Base-by-base conservation (phyloP, 192 early-diverging fungal species). In the Allomyces macrogynus region DNA sequence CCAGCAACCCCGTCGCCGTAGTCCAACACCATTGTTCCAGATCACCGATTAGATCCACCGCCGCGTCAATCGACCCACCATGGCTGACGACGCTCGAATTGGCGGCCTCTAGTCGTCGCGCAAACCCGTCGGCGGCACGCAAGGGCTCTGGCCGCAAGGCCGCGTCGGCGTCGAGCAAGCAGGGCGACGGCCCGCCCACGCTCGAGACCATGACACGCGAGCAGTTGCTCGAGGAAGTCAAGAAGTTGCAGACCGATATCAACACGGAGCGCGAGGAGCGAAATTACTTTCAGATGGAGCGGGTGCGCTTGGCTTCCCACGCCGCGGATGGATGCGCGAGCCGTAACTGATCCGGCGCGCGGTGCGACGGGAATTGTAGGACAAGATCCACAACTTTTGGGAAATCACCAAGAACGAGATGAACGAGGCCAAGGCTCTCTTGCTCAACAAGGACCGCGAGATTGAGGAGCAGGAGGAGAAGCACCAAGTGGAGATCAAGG, bases 401-500 rank as follows among this genome's bases (percentile, higher is more conserved):
- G 80, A 84, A 57, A 82, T 84, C 44, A 75, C 82, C 24, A 82
- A 82, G 62, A 69, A 69, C 27, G 77, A 84, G 57, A 70, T 84
- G 26, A 25, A 70, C 8, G 72, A 76, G 60, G 32, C 74, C 23
- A 76, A 79, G 43, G 68, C 76, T 0, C 77, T 80, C 62, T 66
- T 79, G 12, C 65, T 81, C 25, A 82, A 84, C 70, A 83, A 80
- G 67, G 82, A 84, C 63, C 67, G 82, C 40, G 82, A 84, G 65
- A 64, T 79, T 12, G 82, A 84, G 61, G 82, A 84, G 69, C 63
- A 72, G 66, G 82, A 84, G 68, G 82, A 84, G 62, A 84, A 82
- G 68, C 79, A 82, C 66, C 78, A 80, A 72, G 82, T 82, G 32
- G 82, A 84, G 64, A 82, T 84, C 64, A 84, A 84, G 72, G 81